These are phyloP conservation scores for Crithidia brevicula DNA, from an alignment of 208 protist species.

Conservation along the genomic window DNA sequence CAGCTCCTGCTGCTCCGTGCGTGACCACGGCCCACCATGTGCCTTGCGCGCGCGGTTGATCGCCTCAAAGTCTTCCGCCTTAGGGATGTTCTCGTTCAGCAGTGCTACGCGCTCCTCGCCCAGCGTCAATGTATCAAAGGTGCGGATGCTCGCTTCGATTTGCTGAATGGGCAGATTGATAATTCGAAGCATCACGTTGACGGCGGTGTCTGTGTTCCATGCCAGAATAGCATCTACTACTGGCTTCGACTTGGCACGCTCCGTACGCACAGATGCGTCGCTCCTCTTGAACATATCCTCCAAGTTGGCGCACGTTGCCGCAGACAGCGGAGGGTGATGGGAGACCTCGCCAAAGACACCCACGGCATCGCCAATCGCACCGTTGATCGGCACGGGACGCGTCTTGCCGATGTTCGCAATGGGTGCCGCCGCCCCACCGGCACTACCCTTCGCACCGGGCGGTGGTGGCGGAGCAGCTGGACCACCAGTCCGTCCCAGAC, in stretches of 20 bases:
- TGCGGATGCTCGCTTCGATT: conserved; percentile 73
- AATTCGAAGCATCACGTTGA: conserved; percentile 80
- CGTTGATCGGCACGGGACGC: conserved; percentile 64
- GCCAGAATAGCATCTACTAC: conserved; percentile 43
- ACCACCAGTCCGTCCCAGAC: background rate
- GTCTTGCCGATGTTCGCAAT: conserved; percentile 31
- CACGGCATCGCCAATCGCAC: conserved; percentile 31
- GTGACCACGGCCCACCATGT: conserved; percentile 47
- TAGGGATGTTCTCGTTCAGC: conserved; percentile 75
- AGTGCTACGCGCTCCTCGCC: conserved; percentile 67
- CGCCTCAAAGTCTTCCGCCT: conserved; percentile 49
- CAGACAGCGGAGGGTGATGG: conserved; percentile 5
- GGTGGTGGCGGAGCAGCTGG: conserved; percentile 18
- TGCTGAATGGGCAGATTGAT: conserved; percentile 77
- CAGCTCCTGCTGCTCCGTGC: conserved; percentile 51
- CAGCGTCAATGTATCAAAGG: conserved; percentile 79
- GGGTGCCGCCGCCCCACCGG: background rate
- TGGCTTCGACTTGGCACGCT: conserved; percentile 18
- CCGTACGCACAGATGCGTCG: conserved; percentile 18
- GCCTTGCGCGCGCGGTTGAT: conserved; percentile 48
- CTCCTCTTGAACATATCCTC: conserved; percentile 38
- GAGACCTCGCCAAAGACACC: conserved; percentile 37
- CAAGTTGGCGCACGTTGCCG: conserved; percentile 14
- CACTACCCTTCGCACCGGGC: background rate
- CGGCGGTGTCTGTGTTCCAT: conserved; percentile 64